Evolutionary conservation across 805 yeast genomes (phyloP).

Genomic region (Candida pini): DNA sequence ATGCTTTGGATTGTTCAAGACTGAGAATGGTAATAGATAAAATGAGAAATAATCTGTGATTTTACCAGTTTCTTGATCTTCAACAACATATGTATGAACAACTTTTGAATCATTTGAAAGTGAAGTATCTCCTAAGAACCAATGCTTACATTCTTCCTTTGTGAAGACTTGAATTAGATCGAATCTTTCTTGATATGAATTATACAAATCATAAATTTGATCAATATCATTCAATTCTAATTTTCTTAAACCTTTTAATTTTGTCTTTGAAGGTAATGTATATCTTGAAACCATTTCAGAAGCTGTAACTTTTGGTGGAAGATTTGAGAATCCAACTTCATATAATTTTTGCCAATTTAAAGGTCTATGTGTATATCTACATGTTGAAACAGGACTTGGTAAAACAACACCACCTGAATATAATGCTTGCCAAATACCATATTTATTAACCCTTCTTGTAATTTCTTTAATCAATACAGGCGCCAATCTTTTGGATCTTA

Average conservation of each 20-base stretch:
- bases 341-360: slow-evolving; percentile 84
- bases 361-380: slow-evolving; percentile 91
- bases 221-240: slow-evolving; percentile 59
- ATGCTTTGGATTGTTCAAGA: slow-evolving; percentile 59
- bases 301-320: slow-evolving; percentile 67
- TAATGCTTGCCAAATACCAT: slow-evolving; percentile 90
- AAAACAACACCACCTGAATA: slow-evolving; percentile 89
- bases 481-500: slow-evolving; percentile 88
- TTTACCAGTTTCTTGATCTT: slow-evolving; percentile 44
- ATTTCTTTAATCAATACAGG: slow-evolving; percentile 92
- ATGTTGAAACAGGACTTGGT: slow-evolving; percentile 87
- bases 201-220: slow-evolving; percentile 54
- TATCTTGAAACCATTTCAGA: slow-evolving; percentile 60
- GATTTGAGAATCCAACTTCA: slow-evolving; percentile 83
- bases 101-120: slow-evolving; percentile 37
- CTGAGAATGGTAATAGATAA: slow-evolving; percentile 83
- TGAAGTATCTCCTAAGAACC: slow-evolving; percentile 57
- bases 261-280: slow-evolving; percentile 47
- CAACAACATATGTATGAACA: slow-evolving; percentile 75
- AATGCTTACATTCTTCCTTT: slow-evolving; percentile 67
- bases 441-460: slow-evolving; percentile 83
- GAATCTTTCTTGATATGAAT: slow-evolving; percentile 59
- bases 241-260: slow-evolving; percentile 49
- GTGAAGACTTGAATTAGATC: slow-evolving; percentile 67
- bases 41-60: slow-evolving; percentile 89